Percentiles rank a stretch among this genome's conserved stretches.
Evolutionary conservation across 352 stramenopile genomes (phyloP).

Genomic region (Achlya hypogyna): DNA sequence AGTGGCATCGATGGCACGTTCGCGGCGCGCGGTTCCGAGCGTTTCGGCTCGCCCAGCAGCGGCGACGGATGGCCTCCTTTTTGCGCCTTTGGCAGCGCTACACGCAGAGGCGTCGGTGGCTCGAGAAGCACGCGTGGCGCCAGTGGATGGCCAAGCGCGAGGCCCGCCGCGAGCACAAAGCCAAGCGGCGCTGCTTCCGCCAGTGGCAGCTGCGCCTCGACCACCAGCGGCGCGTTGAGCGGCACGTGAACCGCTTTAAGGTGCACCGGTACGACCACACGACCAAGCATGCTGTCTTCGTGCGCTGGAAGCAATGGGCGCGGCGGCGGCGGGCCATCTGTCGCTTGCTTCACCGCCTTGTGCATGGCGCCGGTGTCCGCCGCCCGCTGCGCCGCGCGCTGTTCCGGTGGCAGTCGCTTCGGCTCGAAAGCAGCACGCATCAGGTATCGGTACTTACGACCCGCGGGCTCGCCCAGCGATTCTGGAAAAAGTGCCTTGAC

Average conservation of each 20-base stretch:
- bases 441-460: too few relatives aligned
- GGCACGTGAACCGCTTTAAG: not conserved
- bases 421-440: not conserved
- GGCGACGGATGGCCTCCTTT: not conserved
- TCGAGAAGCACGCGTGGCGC: not conserved
- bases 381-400: not conserved
- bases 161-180: not conserved
- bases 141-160: not conserved
- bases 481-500: not conserved
- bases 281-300: not conserved
- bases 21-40: not conserved
- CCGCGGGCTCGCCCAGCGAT: not conserved
- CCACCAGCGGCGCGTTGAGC: not conserved
- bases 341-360: not conserved
- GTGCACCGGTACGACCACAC: not conserved
- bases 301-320: not conserved
- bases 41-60: not conserved
- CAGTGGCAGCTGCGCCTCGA: not conserved
- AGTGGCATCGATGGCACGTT: not conserved
- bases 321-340: not conserved
- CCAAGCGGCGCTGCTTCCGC: not conserved
- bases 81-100: not conserved
- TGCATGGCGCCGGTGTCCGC: not conserved
- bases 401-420: not conserved
- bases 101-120: not conserved